These are phyloP conservation scores for Blastobotrys parvus DNA, from an alignment of 805 yeast genomes.

Conservation along the genomic window DNA sequence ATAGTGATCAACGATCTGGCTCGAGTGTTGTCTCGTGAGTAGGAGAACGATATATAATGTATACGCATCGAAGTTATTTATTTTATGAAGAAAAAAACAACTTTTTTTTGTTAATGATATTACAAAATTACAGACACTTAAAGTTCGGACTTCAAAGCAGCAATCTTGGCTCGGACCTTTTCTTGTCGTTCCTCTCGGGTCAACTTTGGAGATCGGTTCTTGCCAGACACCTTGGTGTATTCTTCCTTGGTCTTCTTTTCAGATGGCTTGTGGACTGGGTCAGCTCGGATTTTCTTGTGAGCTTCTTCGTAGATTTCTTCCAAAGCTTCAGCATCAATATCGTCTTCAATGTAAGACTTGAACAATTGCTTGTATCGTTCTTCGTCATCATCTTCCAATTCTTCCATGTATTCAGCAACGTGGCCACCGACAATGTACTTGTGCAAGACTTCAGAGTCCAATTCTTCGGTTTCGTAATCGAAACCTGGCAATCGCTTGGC, in stretches of 20 bases:
- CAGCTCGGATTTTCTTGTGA: slow-evolving; percentile 92
- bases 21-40: slow-evolving; percentile 1
- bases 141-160: slow-evolving; percentile 43
- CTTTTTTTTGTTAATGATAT: neutral
- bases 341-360: slow-evolving; percentile 95
- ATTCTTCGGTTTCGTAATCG: slow-evolving; percentile 98
- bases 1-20: slow-evolving; percentile 3
- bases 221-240: slow-evolving; percentile 94
- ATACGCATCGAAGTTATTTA: neutral
- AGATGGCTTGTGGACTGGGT: slow-evolving; percentile 86
- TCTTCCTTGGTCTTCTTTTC: slow-evolving; percentile 94
- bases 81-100: neutral
- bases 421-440: slow-evolving; percentile 99
- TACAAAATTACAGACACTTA: neutral
- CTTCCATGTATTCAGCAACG: slow-evolving; percentile 99
- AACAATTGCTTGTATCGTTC: slow-evolving; percentile 95
- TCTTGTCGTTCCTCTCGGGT: slow-evolving; percentile 88
- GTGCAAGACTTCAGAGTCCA: slow-evolving; percentile 95
- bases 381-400: slow-evolving; percentile 99
- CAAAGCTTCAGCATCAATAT: slow-evolving; percentile 90
- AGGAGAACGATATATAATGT: neutral
- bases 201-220: slow-evolving; percentile 81
- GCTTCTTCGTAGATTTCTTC: slow-evolving; percentile 95
- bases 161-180: slow-evolving; percentile 86
- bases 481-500: slow-evolving; percentile 99